Percentiles rank a stretch among this genome's conserved stretches.
Evolutionary conservation across 768 basidiomycete species (phyloP).

Genomic region (Cantharellus anzutake): DNA sequence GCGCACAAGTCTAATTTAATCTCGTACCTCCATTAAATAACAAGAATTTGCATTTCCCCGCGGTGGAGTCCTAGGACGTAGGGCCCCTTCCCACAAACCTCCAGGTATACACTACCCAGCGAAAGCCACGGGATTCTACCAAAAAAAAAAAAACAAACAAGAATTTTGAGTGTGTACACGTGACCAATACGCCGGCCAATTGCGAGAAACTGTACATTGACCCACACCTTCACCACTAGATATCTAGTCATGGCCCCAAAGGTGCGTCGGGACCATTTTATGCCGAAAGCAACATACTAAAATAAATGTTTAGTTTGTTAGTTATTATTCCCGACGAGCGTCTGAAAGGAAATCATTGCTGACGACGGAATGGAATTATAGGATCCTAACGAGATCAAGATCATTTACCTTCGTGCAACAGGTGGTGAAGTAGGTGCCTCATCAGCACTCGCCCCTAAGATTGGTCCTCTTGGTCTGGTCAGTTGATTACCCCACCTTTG

Average conservation of each 20-base stretch:
- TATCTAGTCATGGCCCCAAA: slow-evolving; percentile 1
- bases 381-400: slow-evolving; percentile 97
- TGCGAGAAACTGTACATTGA: background rate
- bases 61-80: too few relatives aligned
- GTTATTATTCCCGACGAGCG: background rate
- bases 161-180: too few relatives aligned
- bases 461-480: slow-evolving; percentile 98
- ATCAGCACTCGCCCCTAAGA: slow-evolving; percentile 96
- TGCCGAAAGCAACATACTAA: background rate
- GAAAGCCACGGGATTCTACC: too few relatives aligned
- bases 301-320: background rate
- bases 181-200: too few relatives aligned
- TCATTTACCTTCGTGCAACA: slow-evolving; percentile 95
- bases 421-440: slow-evolving; percentile 99
- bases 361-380: slow-evolving; percentile 13
- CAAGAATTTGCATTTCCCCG: too few relatives aligned
- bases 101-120: too few relatives aligned
- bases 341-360: background rate
- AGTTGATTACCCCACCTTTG: slow-evolving; percentile 17
- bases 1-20: too few relatives aligned
- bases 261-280: background rate
- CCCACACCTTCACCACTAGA: background rate
- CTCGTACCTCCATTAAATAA: too few relatives aligned
- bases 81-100: too few relatives aligned
- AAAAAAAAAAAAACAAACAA: too few relatives aligned